phyloP scores from a whole-genome alignment of 441 rosid genomes.

The Viola pubescens region DNA sequence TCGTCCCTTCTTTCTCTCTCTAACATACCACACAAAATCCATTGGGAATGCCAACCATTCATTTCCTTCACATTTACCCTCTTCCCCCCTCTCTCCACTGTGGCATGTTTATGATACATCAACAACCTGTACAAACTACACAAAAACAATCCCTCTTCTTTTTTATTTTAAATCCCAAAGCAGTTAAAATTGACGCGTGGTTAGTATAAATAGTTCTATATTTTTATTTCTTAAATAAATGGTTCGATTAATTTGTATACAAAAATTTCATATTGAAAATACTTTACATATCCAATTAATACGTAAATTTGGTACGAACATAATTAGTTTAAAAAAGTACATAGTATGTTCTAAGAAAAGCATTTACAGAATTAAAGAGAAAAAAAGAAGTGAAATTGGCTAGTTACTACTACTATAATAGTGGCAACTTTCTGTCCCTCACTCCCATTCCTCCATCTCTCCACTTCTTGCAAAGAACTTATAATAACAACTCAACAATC shows the following conservation, averaged over 20 bases:
- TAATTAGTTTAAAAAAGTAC: constrained; percentile 1
- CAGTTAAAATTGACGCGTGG: too few relatives aligned
- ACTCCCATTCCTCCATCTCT: constrained; percentile 20
- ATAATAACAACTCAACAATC: constrained; percentile 25
- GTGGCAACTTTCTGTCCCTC: neutral
- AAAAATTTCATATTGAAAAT: too few relatives aligned
- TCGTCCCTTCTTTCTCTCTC: constrained; percentile 6
- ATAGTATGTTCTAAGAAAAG: constrained; percentile 11
- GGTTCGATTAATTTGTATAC: too few relatives aligned
- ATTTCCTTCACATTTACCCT: constrained; percentile 19
- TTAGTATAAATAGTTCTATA: too few relatives aligned
- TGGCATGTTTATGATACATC: constrained; percentile 15
- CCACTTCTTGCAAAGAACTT: constrained; percentile 21
- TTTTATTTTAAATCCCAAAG: too few relatives aligned
- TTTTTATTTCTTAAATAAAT: too few relatives aligned
- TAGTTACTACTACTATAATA: constrained; percentile 19
- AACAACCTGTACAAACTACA: constrained; percentile 8
- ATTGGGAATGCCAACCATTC: constrained; percentile 56
- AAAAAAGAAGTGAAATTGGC: too few relatives aligned
- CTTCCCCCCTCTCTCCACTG: neutral
- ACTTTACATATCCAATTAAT: neutral
- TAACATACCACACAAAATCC: constrained; percentile 14
- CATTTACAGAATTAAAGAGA: too few relatives aligned
- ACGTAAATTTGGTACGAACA: neutral
- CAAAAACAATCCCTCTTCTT: neutral